Percentiles rank a stretch among this genome's conserved stretches.
Evolutionary conservation across 768 basidiomycete species (phyloP).

Genomic region (Amanita exitialis): DNA sequence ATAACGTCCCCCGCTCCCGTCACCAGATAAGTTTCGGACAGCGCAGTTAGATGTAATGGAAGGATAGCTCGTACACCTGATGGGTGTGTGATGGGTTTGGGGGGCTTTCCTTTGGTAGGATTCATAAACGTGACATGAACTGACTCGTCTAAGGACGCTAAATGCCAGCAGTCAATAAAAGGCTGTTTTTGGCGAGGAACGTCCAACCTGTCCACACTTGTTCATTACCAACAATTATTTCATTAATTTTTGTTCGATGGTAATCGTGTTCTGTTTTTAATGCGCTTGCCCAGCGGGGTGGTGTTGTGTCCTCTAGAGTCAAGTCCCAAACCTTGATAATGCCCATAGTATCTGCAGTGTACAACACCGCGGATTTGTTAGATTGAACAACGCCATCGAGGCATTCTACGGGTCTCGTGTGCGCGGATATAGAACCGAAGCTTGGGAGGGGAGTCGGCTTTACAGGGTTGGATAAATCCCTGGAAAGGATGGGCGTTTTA

Average conservation of each 20-base stretch:
- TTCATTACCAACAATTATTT: conserved; percentile 52
- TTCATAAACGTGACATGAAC: conserved; percentile 44
- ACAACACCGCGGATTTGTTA: conserved; percentile 41
- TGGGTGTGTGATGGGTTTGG: conserved; percentile 48
- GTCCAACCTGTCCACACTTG: conserved; percentile 82
- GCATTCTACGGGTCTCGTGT: conserved; percentile 83
- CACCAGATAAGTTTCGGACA: conserved; percentile 66
- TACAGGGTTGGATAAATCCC: conserved; percentile 51
- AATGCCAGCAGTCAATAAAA: neutral
- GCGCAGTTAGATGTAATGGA: conserved; percentile 50
- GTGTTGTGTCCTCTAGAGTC: conserved; percentile 25
- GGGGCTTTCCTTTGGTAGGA: conserved; percentile 21
- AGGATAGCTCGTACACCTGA: conserved; percentile 65
- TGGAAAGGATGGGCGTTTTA: conserved; percentile 15
- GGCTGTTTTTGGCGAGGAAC: neutral
- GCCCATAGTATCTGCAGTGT: conserved; percentile 91
- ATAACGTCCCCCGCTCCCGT: conserved; percentile 82
- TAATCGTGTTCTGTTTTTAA: conserved; percentile 47
- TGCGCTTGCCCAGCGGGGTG: conserved; percentile 39
- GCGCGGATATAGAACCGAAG: conserved; percentile 66
- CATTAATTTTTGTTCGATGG: conserved; percentile 81
- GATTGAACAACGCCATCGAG: conserved; percentile 46
- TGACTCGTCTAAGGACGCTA: conserved; percentile 87
- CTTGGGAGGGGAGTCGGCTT: conserved; percentile 34
- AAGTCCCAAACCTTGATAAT: conserved; percentile 76